These are phyloP conservation scores for Nemania sp. DNA, from an alignment of 2,329 filamentous ascomycete species.

Conservation along the genomic window DNA sequence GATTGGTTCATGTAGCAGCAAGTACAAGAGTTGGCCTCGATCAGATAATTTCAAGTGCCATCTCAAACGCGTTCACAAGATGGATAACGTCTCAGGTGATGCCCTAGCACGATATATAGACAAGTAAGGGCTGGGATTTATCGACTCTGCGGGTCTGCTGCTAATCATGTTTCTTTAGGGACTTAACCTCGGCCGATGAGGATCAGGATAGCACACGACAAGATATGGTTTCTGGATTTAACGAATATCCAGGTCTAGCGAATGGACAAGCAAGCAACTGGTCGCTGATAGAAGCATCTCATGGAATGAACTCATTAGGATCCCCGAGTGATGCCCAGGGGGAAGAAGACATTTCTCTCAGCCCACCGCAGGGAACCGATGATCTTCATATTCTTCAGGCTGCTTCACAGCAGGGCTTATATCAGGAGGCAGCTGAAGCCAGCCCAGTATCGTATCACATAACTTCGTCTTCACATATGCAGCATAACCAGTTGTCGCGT, in stretches of 20 bases:
- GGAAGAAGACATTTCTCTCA: slow-evolving; percentile 16
- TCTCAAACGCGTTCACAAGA: slow-evolving; percentile 73
- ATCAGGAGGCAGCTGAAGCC: slow-evolving; percentile 5
- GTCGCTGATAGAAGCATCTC: slow-evolving; percentile 6
- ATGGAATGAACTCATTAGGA: slow-evolving; percentile 8
- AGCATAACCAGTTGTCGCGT: slow-evolving; percentile 1
- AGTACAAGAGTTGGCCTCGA: slow-evolving; percentile 80
- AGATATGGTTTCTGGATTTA: slow-evolving; percentile 21
- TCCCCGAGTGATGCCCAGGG: slow-evolving; percentile 10
- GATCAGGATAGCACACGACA: slow-evolving; percentile 24
- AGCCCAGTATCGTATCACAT: slow-evolving; percentile 9
- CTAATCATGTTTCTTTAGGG: slow-evolving; percentile 36
- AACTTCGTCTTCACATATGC: slow-evolving; percentile 15
- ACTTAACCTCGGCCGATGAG: slow-evolving; percentile 8
- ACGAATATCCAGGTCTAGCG: slow-evolving; percentile 29
- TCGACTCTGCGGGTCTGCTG: slow-evolving; percentile 11
- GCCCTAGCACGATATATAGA: slow-evolving; percentile 54
- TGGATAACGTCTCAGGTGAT: slow-evolving; percentile 53
- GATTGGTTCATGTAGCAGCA: slow-evolving; percentile 66
- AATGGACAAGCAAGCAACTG: slow-evolving; percentile 29
- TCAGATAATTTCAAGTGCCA: slow-evolving; percentile 90
- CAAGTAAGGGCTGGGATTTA: slow-evolving; percentile 42
- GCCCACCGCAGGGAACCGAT: slow-evolving; percentile 6
- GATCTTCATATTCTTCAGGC: slow-evolving; percentile 11
- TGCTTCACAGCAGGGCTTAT: slow-evolving; percentile 12